Evolutionary conservation across 805 yeast species (phyloP), one percentile per base, ranked within the genome.

Genomic region (Debaryomyces tyrocola): DNA sequence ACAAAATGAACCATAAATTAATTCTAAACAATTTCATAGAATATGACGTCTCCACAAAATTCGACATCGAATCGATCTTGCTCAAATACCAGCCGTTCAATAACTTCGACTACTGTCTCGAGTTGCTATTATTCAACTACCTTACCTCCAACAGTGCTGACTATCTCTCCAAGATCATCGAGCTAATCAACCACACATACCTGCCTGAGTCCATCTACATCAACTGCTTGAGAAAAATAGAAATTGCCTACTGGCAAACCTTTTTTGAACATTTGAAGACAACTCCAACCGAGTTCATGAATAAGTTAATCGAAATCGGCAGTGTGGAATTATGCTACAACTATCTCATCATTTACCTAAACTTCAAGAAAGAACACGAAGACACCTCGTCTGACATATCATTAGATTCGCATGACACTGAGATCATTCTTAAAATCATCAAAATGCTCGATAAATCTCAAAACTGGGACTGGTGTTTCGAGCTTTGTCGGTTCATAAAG

Each of bases 141-240:
- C 69, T 77, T 27, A 64, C 69, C 12, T 55, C 54, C 10, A 48
- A 53, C 4, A 63, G 52, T 35, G n/a, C 45, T 4, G 40, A 41
- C 11, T 45, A 41, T 4, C 42, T 56, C 20, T 46, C 43, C 20
- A 29, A 49, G 17, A 52, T 67, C 27, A 55, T 67, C 3, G 49
- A 56, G 17, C 45, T 60, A 20, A 57, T 60, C 29, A 62, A 62
- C 41, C 45, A 43, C 14, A 46, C 50, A 15, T 44, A 44, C 7
- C 43, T 49, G 10, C 52, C 60, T 4, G 68, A 64, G 44, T 56
- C 57, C 4, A 70, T 80, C n/a, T 74, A 72, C 44, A 67, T 79
- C 39, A 79, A 76, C 49, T 80, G 85, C 53, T 77, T 84, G 29
- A 64, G 87, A 28, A 82, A 82, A 49, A 81, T 80, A 12, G 87